phyloP scores from a whole-genome alignment of 2,329 filamentous ascomycete species.

The Lachnellula occidentalis region DNA sequence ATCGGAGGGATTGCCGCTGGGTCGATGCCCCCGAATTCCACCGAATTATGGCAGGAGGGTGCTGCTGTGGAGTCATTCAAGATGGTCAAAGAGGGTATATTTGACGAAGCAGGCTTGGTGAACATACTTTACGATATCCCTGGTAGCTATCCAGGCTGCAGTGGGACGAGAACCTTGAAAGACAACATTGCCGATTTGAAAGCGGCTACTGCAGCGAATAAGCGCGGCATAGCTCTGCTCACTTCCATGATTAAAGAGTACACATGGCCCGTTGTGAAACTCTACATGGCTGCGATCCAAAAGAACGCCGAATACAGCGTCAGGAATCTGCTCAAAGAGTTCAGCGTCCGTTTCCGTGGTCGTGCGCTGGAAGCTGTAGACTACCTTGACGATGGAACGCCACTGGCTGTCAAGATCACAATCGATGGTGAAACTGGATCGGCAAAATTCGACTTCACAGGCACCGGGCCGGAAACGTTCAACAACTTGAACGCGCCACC shows the following conservation, averaged over 20 bases:
- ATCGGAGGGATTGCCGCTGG: slow-evolving; percentile 77
- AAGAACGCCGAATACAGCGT: slow-evolving; percentile 71
- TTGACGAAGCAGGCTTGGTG: slow-evolving; percentile 70
- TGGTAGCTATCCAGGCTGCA: slow-evolving; percentile 66
- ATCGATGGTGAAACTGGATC: slow-evolving; percentile 67
- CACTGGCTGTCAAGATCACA: slow-evolving; percentile 64
- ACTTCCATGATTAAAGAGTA: slow-evolving; percentile 67
- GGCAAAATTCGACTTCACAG: slow-evolving; percentile 69
- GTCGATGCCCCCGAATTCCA: slow-evolving; percentile 72
- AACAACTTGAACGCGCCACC: slow-evolving; percentile 72
- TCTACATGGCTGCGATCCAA: slow-evolving; percentile 78
- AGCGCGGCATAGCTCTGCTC: slow-evolving; percentile 73
- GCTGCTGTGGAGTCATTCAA: slow-evolving; percentile 57
- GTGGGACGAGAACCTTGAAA: slow-evolving; percentile 66
- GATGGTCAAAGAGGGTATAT: slow-evolving; percentile 66
- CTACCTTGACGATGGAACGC: slow-evolving; percentile 52
- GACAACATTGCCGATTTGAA: slow-evolving; percentile 83
- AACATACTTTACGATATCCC: slow-evolving; percentile 61
- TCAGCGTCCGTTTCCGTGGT: slow-evolving; percentile 60
- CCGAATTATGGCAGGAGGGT: slow-evolving; percentile 57
- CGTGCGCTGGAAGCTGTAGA: slow-evolving; percentile 64
- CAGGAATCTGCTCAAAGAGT: slow-evolving; percentile 61
- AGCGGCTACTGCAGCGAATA: slow-evolving; percentile 76
- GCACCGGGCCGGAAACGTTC: slow-evolving; percentile 71
- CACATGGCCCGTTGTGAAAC: slow-evolving; percentile 65